These are phyloP conservation scores for Skeletonema costatum DNA, from an alignment of 108 stramenopile genomes.

Conservation along the genomic window DNA sequence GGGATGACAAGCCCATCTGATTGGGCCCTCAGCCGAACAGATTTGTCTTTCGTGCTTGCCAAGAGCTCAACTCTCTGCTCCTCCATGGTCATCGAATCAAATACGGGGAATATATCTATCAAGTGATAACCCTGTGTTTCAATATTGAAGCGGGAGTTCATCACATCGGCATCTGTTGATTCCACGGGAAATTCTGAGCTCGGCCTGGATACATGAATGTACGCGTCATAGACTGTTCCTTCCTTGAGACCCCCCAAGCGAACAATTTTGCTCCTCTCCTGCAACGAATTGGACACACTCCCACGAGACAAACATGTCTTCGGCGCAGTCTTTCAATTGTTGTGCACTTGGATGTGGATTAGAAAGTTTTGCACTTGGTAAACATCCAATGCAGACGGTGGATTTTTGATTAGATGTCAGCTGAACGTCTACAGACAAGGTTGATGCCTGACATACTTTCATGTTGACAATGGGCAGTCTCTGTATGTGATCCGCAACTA, in stretches of 20 bases:
- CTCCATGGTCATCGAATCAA: neutral
- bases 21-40: slow-evolving; percentile 2
- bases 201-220: neutral
- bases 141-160: neutral
- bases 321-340: neutral
- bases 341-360: neutral
- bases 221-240: neutral
- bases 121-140: neutral
- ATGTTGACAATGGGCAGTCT: neutral
- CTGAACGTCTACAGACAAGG: neutral
- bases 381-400: neutral
- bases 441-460: neutral
- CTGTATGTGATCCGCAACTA: neutral
- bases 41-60: slow-evolving; percentile 9
- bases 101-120: slow-evolving; percentile 6
- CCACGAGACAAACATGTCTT: neutral
- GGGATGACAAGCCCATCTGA: slow-evolving; percentile 9
- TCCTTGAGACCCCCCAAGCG: neutral
- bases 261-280: neutral
- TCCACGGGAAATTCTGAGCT: neutral
- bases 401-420: neutral
- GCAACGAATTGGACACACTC: neutral
- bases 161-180: neutral
- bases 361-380: neutral
- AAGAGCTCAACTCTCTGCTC: slow-evolving; percentile 14